These are phyloP conservation scores for Eimeria sp. DNA, from an alignment of 169 alveolate genomes.

Conservation along the genomic window DNA sequence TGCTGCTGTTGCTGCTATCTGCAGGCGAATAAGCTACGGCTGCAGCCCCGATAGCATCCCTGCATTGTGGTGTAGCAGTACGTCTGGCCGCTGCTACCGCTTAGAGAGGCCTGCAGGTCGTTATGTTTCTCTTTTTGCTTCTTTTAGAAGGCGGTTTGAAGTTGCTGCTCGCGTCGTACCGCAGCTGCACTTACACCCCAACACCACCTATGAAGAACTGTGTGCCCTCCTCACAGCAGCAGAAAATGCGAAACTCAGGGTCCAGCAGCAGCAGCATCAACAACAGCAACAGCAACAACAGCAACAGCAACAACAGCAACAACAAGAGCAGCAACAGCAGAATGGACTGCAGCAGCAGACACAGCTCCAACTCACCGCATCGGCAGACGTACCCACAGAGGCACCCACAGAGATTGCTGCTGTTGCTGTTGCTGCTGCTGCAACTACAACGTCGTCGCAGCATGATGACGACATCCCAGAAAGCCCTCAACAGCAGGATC, in stretches of 20 bases:
- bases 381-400: neutral
- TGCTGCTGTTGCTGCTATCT: neutral
- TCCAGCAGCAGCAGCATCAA: constrained; percentile 13
- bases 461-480: constrained; percentile 12
- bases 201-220: constrained; percentile 43
- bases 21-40: constrained; percentile 73
- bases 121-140: constrained; percentile 45
- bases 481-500: constrained; percentile 7
- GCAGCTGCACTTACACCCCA: constrained; percentile 58
- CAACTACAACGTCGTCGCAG: constrained; percentile 10
- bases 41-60: constrained; percentile 44
- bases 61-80: constrained; percentile 10
- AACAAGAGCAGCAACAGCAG: neutral
- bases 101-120: constrained; percentile 76
- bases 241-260: constrained; percentile 3
- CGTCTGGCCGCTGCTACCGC: constrained; percentile 57
- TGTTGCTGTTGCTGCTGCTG: neutral
- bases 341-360: neutral
- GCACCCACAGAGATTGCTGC: neutral
- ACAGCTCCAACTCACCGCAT: too few relatives aligned
- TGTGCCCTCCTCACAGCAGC: constrained; percentile 59
- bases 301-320: neutral
- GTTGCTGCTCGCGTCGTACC: constrained; percentile 69
- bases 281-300: neutral
- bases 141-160: constrained; percentile 36